Base-by-base conservation (phyloP, 495 filamentous ascomycete species). In the Melanomma pulvis-pyrius region DNA sequence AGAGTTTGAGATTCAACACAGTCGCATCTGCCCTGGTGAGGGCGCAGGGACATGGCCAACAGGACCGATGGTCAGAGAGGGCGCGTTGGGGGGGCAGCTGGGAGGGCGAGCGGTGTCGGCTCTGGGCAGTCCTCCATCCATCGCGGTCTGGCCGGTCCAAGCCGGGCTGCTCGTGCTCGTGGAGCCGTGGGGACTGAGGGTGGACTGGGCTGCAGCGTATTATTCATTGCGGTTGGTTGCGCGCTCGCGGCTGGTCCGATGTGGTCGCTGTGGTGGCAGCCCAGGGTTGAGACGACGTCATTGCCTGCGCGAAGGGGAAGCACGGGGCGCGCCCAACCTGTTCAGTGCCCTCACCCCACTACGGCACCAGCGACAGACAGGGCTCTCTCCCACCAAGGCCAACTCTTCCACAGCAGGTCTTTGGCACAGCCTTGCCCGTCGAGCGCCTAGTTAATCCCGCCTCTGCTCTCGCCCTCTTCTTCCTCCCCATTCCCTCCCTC, bases 331-430 rank as follows among this genome's bases (percentile, higher is more conserved):
- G 49, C 58, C 55, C 26, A 53, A 39, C 39, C 39, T 44, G 39
- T 15, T 44, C 30, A n/a, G 8, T 7, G 39, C 17, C 7, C 47
- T 17, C 52, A 65, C 62, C 62, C 53, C 62, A 65, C 62, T 53
- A 22, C 53, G 44, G 19, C 36, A n/a, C 17, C 61, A 51, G 25
- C 52, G 25, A 15, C 32, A 12, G 22, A 41, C 47, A 15, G 46
- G 46, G 34, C 60, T 54, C n/a, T 54, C n/a, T 54, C 32, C 41
- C n/a, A 55, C 30, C 49, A 68, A 68, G 65, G 65, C 57, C 65
- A 68, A 28, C 26, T 68, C 52, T 48, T 34, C 36, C 2, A 39
- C 57, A 49, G 26, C 48, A 44, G 24, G 54, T 59, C 29, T 13
- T 36, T 28, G 32, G 57, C 53, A 19, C 62, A 67, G 63, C 48